Evolutionary conservation across 1,284 basidiomycete genomes (phyloP).

Genomic region (Cryptococcus hybrid): DNA sequence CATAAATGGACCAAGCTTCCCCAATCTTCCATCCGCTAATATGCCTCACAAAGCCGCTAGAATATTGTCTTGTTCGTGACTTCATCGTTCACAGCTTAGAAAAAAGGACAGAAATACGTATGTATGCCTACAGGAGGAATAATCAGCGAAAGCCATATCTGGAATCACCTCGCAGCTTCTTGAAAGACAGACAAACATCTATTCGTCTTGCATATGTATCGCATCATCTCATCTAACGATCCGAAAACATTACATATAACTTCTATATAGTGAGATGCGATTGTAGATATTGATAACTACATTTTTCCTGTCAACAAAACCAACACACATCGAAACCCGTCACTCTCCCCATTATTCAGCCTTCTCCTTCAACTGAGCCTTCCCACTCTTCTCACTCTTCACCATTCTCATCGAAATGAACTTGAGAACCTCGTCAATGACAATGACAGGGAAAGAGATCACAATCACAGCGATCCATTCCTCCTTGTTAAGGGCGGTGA

Average conservation of each 20-base stretch:
- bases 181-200: too few species aligned
- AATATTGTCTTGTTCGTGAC: too few species aligned
- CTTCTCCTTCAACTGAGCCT: conserved; percentile 2
- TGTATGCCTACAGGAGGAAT: too few species aligned
- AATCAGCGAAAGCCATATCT: too few species aligned
- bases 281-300: not conserved
- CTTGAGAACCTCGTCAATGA: conserved; percentile 91
- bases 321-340: not conserved
- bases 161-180: too few species aligned
- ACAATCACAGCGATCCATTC: conserved; percentile 96
- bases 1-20: too few species aligned
- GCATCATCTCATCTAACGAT: conserved; percentile 13
- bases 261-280: not conserved
- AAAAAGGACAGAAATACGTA: too few species aligned
- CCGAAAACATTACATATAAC: not conserved
- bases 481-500: conserved; percentile 82
- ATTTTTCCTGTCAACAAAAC: not conserved
- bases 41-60: too few species aligned
- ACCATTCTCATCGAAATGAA: conserved; percentile 64
- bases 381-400: conserved; percentile 1
- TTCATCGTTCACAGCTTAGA: too few species aligned
- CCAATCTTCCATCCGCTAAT: too few species aligned
- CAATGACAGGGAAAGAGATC: conserved; percentile 82
- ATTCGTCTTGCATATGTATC: conserved; percentile 11
- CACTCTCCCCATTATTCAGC: not conserved